Evolutionary conservation across 1,284 basidiomycete species (phyloP).

Genomic region (Chalciporus piperatoides): DNA sequence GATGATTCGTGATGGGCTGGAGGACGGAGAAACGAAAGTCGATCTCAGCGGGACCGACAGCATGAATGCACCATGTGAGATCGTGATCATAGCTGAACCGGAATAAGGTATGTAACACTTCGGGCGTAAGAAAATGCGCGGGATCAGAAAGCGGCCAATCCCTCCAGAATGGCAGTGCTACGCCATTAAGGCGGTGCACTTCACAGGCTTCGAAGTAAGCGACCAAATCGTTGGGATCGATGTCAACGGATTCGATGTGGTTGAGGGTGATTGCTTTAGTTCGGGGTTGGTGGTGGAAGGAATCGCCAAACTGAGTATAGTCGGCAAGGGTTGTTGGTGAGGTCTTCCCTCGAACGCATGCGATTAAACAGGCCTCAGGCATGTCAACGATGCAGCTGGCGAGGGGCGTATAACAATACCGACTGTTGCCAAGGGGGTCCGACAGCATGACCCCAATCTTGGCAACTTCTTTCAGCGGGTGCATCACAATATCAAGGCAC

Average conservation of each 20-base stretch:
- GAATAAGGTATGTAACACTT: conserved; percentile 1
- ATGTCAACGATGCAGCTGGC: conserved; percentile 2
- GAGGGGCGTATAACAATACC: conserved; percentile 4
- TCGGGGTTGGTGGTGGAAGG: neutral
- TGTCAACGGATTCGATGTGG: neutral
- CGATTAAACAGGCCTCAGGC: conserved; percentile 6
- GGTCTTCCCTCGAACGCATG: conserved; percentile 5
- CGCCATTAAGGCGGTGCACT: neutral
- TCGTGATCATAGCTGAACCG: neutral
- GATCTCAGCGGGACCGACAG: neutral
- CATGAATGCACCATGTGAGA: neutral
- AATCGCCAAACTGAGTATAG: conserved; percentile 1
- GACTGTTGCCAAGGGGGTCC: conserved; percentile 22
- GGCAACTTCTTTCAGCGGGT: conserved; percentile 32
- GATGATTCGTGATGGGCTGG: neutral
- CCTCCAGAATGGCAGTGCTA: conserved; percentile 2
- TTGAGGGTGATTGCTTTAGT: neutral
- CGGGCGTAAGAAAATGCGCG: neutral
- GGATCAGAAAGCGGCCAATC: conserved; percentile 3
- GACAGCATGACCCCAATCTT: conserved; percentile 25
- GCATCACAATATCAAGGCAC: conserved; percentile 29
- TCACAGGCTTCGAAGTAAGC: neutral
- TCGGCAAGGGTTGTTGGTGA: conserved; percentile 4
- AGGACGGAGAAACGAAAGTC: conserved; percentile 1
- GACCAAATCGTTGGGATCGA: neutral